Base-by-base conservation (phyloP, 2,329 filamentous ascomycete species). In the Geosmithia flava region DNA sequence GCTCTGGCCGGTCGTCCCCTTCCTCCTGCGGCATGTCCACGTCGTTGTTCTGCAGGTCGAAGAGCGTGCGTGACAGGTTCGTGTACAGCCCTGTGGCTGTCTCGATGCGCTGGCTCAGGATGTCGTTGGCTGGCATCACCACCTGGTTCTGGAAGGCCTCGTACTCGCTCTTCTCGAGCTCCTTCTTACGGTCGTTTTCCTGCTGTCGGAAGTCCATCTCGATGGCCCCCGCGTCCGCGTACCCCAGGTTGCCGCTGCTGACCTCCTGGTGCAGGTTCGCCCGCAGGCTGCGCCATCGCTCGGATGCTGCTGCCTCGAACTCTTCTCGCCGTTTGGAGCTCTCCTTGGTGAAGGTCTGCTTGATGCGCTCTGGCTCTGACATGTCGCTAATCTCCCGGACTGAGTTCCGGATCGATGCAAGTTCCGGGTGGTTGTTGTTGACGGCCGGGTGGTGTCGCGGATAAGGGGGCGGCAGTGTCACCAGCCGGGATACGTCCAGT, bases 361-460 rank as follows among this genome's bases (percentile, higher is more conserved):
- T 87, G 1, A 82, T 83, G 1, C 71, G 73, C 49, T 83, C 76
- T 5, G 91, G 68, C 57, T 93, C 86, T 16, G 75, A 72, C 46
- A 95, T 68, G 55, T 93, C 82, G 47, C 82, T 85, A 41, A 95
- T 68, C 1, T 75, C 73, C 15, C 89, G 80, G 19, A 96, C 85
- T 0, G 81, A 76, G 3, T 74, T 80, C 46, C 93, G 81, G 44
- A 87, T 90, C 1, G 80, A 75, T 0, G 83, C 76, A n/a, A 98
- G 75, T 53, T 94, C 85, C 0, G 93, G 93, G 59, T 98, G 93
- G 55, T 80, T 94, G 59, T 97, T 98, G 62, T 95, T 96, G 16
- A 97, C 87, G 1, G 93, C 93, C 8, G 93, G 93, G 57, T 97
- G 85, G 59, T 97, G 91, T 7, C 91, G 83, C 1, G 93, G 93